Evolutionary conservation across 2,329 filamentous ascomycete species (phyloP).

Genomic region (Cordyceps cicadae): DNA sequence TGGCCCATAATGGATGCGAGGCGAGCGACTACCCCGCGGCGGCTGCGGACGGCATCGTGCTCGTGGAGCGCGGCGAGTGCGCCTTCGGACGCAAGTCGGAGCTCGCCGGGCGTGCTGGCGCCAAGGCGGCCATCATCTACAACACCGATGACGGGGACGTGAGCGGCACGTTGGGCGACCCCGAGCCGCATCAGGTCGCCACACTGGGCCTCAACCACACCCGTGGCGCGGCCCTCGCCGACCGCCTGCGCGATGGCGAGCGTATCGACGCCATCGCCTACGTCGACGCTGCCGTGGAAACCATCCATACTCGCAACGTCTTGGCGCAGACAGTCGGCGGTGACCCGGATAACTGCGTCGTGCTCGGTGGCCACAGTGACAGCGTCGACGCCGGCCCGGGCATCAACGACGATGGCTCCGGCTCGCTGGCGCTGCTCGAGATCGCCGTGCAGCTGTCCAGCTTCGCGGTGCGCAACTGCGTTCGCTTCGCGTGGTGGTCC

Average conservation of each 20-base stretch:
- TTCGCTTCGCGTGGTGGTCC: conserved; percentile 61
- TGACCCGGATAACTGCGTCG: conserved; percentile 55
- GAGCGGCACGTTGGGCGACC: conserved; percentile 60
- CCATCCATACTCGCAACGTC: conserved; percentile 50
- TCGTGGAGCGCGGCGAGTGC: conserved; percentile 63
- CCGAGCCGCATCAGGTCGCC: conserved; percentile 51
- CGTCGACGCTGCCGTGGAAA: conserved; percentile 48
- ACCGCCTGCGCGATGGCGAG: conserved; percentile 43
- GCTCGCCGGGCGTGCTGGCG: conserved; percentile 60
- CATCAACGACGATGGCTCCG: conserved; percentile 73
- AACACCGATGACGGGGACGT: conserved; percentile 59
- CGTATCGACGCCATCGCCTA: conserved; percentile 48
- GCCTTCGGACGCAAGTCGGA: conserved; percentile 64
- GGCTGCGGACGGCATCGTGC: conserved; percentile 56
- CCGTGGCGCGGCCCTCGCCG: conserved; percentile 49
- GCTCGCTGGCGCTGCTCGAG: conserved; percentile 54
- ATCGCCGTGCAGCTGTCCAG: conserved; percentile 50
- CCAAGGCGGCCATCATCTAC: conserved; percentile 63
- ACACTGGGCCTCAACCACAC: conserved; percentile 58
- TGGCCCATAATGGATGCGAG: conserved; percentile 55
- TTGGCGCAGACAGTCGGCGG: conserved; percentile 53
- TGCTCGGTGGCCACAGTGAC: conserved; percentile 58
- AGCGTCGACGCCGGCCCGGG: conserved; percentile 57
- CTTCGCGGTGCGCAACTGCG: conserved; percentile 55
- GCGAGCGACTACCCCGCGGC: conserved; percentile 53